Evolutionary conservation across 345 rosid genomes (phyloP).

Genomic region (Hibiscus syriacus): DNA sequence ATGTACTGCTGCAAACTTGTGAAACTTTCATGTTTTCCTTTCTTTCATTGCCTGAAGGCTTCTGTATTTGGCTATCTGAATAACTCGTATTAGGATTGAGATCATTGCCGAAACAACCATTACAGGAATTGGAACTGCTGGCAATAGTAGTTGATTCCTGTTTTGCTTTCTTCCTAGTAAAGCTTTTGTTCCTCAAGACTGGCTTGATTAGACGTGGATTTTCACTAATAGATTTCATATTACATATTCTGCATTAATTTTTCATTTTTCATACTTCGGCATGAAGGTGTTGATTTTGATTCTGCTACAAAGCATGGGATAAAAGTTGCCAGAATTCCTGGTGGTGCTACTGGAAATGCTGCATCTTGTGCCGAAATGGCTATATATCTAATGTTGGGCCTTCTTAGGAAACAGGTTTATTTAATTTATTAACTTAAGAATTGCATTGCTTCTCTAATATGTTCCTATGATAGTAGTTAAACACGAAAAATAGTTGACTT

Average conservation of each 20-base stretch:
- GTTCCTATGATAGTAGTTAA: neutral
- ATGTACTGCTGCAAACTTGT: constrained; percentile 27
- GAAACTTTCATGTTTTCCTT: constrained; percentile 32
- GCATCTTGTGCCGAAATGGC: no score
- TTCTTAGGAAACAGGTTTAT: no score
- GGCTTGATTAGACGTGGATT: constrained; percentile 39
- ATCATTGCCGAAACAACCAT: constrained; percentile 19
- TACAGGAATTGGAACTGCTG: constrained; percentile 24
- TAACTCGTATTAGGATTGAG: constrained; percentile 30
- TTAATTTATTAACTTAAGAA: no score
- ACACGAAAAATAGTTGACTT: neutral
- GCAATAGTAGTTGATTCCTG: constrained; percentile 25
- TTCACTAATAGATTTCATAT: constrained; percentile 19
- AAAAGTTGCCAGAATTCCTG: no score
- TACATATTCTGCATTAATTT: neutral
- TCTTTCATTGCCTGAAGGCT: constrained; percentile 17
- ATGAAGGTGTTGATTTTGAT: no score
- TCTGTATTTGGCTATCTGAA: constrained; percentile 17
- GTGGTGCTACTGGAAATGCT: no score
- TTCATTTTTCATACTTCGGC: neutral
- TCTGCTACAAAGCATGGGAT: no score
- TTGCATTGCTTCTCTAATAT: neutral
- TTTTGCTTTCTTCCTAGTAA: constrained; percentile 47
- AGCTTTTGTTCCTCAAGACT: constrained; percentile 45
- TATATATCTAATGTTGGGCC: no score